Evolutionary conservation across 169 alveolate genomes (phyloP).

Genomic region (Perkinsus marinus): DNA sequence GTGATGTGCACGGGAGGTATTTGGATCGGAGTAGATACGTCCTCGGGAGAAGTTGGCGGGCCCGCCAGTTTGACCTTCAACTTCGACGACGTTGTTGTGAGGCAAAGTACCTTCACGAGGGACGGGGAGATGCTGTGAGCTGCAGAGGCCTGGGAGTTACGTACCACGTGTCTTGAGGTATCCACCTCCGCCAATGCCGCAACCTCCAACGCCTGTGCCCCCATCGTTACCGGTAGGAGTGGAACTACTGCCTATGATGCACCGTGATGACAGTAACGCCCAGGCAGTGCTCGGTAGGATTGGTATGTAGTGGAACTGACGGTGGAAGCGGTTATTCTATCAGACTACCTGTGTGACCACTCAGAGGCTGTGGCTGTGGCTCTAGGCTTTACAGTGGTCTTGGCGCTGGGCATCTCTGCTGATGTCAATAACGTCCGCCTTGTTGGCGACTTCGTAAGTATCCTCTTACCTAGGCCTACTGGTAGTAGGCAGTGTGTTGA

Average conservation of each 20-base stretch:
- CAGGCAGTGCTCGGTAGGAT: not conserved
- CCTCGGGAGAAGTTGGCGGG: not conserved
- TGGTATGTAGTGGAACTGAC: not conserved
- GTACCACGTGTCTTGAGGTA: not conserved
- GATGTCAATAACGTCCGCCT: slow-evolving; percentile 19
- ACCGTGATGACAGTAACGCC: not conserved
- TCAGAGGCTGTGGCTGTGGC: slow-evolving; percentile 6
- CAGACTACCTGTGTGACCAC: slow-evolving; percentile 6
- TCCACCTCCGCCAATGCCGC: not conserved
- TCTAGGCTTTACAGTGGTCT: slow-evolving; percentile 17
- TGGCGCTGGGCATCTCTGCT: slow-evolving; percentile 20
- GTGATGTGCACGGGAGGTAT: not conserved
- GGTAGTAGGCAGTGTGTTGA: too few relatives aligned
- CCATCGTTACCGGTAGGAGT: not conserved
- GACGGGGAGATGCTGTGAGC: not conserved
- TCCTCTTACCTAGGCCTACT: not conserved
- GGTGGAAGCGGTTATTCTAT: not conserved
- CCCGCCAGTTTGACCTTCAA: not conserved
- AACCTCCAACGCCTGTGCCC: not conserved
- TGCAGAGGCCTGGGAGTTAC: not conserved
- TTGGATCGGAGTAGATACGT: not conserved
- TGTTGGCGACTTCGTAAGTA: not conserved
- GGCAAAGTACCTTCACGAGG: not conserved
- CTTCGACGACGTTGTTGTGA: not conserved
- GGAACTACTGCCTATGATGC: not conserved